These are phyloP conservation scores for Neonectria magnoliae DNA, from an alignment of 2,329 filamentous ascomycete species.

Conservation along the genomic window DNA sequence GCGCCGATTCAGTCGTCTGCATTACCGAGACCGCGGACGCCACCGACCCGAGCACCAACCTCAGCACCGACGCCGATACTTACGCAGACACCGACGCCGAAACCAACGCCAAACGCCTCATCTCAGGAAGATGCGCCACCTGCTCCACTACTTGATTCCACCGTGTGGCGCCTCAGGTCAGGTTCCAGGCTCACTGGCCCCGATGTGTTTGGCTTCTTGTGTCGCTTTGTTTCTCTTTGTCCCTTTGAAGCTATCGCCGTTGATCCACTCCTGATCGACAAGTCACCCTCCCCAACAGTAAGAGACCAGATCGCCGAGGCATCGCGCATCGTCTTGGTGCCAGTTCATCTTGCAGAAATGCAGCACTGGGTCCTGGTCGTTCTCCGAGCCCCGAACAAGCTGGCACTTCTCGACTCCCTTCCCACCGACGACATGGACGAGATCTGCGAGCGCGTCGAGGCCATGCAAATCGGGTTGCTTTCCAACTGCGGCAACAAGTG, in stretches of 20 bases:
- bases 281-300: neutral
- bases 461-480: neutral
- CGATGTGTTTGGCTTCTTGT: neutral
- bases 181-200: neutral
- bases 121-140: neutral
- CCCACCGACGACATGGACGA: neutral
- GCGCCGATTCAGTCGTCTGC: neutral
- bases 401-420: neutral
- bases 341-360: neutral
- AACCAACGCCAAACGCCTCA: neutral
- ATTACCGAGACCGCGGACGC: neutral
- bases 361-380: neutral
- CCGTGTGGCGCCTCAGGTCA: neutral
- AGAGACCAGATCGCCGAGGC: neutral
- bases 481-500: neutral
- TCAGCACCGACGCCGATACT: neutral
- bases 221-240: neutral
- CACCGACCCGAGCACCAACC: neutral
- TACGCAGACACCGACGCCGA: neutral
- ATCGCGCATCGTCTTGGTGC: neutral
- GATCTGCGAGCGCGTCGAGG: neutral
- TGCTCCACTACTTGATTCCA: neutral
- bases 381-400: neutral
- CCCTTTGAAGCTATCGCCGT: neutral
- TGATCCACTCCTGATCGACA: neutral